Base-by-base conservation (phyloP, 768 basidiomycete genomes). In the Boletus sensibilis region DNA sequence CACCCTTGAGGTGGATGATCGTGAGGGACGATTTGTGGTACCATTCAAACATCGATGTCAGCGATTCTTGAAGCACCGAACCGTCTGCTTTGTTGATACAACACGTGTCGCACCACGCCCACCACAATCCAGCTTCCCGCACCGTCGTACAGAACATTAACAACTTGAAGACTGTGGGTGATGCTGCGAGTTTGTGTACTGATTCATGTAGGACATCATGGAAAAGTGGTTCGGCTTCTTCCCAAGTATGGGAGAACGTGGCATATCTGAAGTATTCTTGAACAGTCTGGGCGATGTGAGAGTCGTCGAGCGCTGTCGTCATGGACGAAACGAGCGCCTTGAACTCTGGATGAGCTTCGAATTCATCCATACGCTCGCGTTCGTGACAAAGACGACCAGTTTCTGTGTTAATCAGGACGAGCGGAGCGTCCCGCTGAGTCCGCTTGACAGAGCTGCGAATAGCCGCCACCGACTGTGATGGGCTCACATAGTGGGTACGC, bases 171-270 rank as follows among this genome's bases (percentile, higher is more conserved):
- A 35, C 35, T 5, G 18, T 35, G 40, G 47, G 29, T 13, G 39
- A 34, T 33, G 14, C 16, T 13, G 25, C 37, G 0, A 56, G 35
- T 10, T 21, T 41, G 16, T 51, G 43, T 23, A 51, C 16, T 6
- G 42, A 42, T 8, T 18, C 16, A 33, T 43, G 20, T 23, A 40
- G 20, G 20, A 56, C 41, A 18, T 42, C 43, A 4, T 45, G 33
- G 21, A 51, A 44, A 3, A 25, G 35, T 3, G 42, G 35, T 21
- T 52, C 34, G 2, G 20, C 21, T 2, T 20, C 33, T 13, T 52
- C 56, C 56, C 56, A 57, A 3, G 42, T 57, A 27, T 57, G 50
- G 5, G 56, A 57, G 12, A 57, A 34, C 29, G 53, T 53, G 9
- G 40, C 52, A 2, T 53, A 57, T 18, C 46, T 27, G 20, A 40